Percentiles rank a stretch among this genome's conserved stretches.
Evolutionary conservation across 2,329 filamentous ascomycete species (phyloP).

Genomic region (Botrytis medusae): DNA sequence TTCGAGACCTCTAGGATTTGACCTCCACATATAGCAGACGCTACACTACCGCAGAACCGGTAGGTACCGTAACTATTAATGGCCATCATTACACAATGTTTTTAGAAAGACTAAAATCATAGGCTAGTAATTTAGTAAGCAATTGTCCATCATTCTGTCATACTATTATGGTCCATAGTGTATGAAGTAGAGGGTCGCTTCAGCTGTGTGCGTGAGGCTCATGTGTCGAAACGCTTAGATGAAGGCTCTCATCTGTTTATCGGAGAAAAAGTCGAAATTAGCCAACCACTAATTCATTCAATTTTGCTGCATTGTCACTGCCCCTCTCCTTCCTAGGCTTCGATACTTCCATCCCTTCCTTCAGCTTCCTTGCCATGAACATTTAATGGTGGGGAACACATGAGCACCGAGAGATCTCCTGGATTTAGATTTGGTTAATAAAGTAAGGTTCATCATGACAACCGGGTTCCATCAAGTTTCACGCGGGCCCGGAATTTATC

Average conservation of each 20-base stretch:
- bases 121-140: background rate
- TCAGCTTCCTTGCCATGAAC: background rate
- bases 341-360: background rate
- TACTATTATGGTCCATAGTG: background rate
- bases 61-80: background rate
- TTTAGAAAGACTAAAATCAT: background rate
- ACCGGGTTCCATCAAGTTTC: slow-evolving; percentile 1
- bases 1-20: slow-evolving; percentile 3
- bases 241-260: background rate
- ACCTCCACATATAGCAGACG: background rate
- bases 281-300: background rate
- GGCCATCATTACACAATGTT: background rate
- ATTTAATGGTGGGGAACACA: background rate
- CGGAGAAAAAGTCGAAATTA: background rate
- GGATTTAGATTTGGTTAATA: slow-evolving; percentile 1
- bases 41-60: background rate
- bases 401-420: background rate
- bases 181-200: background rate
- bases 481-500: slow-evolving; percentile 13
- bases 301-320: background rate
- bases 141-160: background rate
- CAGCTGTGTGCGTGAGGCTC: background rate
- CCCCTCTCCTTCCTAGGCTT: slow-evolving; percentile 4
- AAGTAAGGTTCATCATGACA: background rate
- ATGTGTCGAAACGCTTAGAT: background rate